phyloP scores from a whole-genome alignment of 768 basidiomycete genomes.

The Boletus edulis region DNA sequence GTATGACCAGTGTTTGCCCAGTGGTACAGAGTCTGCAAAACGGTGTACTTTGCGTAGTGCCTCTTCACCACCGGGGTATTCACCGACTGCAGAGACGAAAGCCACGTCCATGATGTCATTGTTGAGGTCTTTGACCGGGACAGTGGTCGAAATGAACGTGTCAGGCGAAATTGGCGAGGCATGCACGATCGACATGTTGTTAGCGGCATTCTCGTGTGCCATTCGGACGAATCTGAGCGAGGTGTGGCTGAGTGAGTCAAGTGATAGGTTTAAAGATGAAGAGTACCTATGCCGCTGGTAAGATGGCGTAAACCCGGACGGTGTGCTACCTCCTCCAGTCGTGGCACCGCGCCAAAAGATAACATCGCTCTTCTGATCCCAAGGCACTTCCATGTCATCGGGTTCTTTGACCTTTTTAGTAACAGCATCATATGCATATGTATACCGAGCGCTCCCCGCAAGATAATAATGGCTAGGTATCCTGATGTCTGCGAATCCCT shows the following conservation, averaged over 20 bases:
- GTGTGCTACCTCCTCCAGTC: conserved; percentile 89
- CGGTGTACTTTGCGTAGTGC: conserved; percentile 64
- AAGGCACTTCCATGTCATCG: conserved; percentile 84
- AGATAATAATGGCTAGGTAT: conserved; percentile 98
- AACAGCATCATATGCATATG: conserved; percentile 84
- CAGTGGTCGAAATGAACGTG: conserved; percentile 56
- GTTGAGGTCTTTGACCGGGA: conserved; percentile 64
- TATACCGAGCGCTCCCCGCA: conserved; percentile 74
- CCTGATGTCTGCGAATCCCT: conserved; percentile 84
- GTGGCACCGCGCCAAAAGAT: conserved; percentile 97
- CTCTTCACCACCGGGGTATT: conserved; percentile 73
- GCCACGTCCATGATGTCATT: conserved; percentile 82
- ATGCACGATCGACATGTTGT: conserved; percentile 67
- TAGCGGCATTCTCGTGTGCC: conserved; percentile 50
- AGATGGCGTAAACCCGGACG: conserved; percentile 74
- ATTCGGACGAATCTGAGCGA: conserved; percentile 65
- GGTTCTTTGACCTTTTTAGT: conserved; percentile 69
- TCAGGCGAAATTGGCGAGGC: conserved; percentile 60
- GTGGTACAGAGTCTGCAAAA: conserved; percentile 70
- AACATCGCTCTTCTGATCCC: conserved; percentile 84
- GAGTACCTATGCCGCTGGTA: conserved; percentile 85
- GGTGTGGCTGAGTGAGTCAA: background rate
- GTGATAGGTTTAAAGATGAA: conserved; percentile 2
- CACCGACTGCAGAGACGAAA: conserved; percentile 75
- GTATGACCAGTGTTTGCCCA: conserved; percentile 89